Conservation (phyloP, 1,284 basidiomycete genomes). For the Ustilago crameri region DNA sequence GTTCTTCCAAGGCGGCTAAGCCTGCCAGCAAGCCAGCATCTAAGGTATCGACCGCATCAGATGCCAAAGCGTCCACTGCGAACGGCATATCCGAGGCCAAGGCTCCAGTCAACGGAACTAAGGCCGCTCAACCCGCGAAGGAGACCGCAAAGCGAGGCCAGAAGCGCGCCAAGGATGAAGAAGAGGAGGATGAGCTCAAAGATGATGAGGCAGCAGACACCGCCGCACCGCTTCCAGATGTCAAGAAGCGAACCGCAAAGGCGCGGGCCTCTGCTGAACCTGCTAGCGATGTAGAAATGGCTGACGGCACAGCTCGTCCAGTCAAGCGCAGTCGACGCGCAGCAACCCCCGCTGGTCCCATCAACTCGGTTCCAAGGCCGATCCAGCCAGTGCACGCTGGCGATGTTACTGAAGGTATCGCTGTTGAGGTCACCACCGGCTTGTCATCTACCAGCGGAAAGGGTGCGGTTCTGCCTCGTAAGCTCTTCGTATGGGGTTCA, state of each 20-base stretch:
- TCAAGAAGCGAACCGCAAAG: conserved; percentile 31
- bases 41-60: conserved; percentile 1
- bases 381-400: conserved; percentile 35
- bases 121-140: conserved; percentile 5
- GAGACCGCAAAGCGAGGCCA: conserved; percentile 32
- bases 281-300: conserved; percentile 28
- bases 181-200: conserved; percentile 41
- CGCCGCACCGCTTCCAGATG: conserved; percentile 32
- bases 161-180: conserved; percentile 41
- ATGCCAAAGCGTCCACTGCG: conserved; percentile 14
- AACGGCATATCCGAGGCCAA: conserved; percentile 25
- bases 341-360: conserved; percentile 48
- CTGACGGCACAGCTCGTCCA: conserved; percentile 31
- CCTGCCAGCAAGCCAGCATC: conserved; percentile 23
- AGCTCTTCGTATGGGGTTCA: conserved; percentile 66
- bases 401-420: conserved; percentile 34
- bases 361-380: conserved; percentile 41
- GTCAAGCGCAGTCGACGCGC: conserved; percentile 39
- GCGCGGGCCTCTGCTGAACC: conserved; percentile 32
- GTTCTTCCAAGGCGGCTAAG: conserved; percentile 23
- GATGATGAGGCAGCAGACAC: conserved; percentile 33
- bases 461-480: conserved; percentile 50
- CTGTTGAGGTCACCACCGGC: conserved; percentile 32
- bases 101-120: conserved; percentile 11
- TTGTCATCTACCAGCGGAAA: conserved; percentile 20